These are phyloP conservation scores for Ogataea naganishii DNA, from an alignment of 805 yeast genomes.

Conservation along the genomic window DNA sequence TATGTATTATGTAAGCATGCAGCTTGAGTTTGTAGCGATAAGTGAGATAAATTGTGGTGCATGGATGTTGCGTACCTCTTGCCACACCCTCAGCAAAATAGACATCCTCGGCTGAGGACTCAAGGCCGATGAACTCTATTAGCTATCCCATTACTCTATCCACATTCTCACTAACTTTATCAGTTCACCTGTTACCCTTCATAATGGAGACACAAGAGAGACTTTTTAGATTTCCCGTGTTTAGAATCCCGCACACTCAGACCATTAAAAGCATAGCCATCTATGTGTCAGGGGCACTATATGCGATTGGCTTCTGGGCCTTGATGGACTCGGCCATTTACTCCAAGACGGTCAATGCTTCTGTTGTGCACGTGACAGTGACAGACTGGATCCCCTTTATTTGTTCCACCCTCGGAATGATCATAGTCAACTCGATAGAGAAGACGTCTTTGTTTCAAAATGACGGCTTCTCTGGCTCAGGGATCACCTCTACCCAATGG, in stretches of 20 bases:
- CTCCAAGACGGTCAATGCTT: conserved; percentile 77
- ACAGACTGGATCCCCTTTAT: conserved; percentile 95
- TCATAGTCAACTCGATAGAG: conserved; percentile 68
- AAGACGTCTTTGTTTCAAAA: conserved; percentile 47
- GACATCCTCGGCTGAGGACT: too few relatives aligned
- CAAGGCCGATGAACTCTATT: too few relatives aligned
- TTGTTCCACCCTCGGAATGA: conserved; percentile 83
- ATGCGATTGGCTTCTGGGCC: conserved; percentile 83
- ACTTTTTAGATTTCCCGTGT: conserved; percentile 55
- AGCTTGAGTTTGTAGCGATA: too few relatives aligned
- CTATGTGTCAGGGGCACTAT: conserved; percentile 67
- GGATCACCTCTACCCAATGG: conserved; percentile 60
- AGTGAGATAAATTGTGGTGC: too few relatives aligned
- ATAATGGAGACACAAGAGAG: conserved; percentile 40
- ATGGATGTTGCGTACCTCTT: not conserved
- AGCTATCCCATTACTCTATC: too few relatives aligned
- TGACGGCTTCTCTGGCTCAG: conserved; percentile 23
- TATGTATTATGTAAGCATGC: not conserved
- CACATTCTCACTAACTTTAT: too few relatives aligned
- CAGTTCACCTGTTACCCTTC: too few relatives aligned
- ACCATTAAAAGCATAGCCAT: conserved; percentile 67
- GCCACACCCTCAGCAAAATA: not conserved
- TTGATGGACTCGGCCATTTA: conserved; percentile 84
- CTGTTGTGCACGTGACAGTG: conserved; percentile 79
- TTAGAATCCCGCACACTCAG: conserved; percentile 63